Evolutionary conservation across 73 alveolate genomes (phyloP).

Genomic region (Tetrahymena malaccensis): DNA sequence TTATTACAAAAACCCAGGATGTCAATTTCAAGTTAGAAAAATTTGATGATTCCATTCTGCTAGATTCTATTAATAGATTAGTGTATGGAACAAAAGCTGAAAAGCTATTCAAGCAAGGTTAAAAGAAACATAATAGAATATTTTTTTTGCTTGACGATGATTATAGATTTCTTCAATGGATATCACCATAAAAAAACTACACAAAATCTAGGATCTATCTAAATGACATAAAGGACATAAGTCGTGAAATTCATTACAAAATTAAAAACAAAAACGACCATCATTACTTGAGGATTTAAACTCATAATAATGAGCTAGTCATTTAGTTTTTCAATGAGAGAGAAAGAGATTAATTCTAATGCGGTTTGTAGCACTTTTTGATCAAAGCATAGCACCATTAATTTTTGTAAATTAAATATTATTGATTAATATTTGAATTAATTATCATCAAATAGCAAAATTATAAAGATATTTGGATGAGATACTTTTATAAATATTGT

Average conservation of each 20-base stretch:
- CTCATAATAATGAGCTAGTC: not conserved
- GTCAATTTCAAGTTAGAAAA: not conserved
- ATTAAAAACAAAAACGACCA: not conserved
- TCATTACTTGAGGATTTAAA: not conserved
- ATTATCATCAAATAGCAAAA: not conserved
- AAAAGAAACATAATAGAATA: not conserved
- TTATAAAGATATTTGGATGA: too few relatives aligned
- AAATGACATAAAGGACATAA: not conserved
- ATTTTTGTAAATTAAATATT: not conserved
- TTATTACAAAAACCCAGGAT: not conserved
- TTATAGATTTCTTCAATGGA: not conserved
- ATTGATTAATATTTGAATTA: too few relatives aligned
- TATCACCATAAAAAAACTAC: not conserved
- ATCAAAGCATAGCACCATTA: slow-evolving; percentile 3
- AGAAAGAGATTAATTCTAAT: slow-evolving; percentile 29
- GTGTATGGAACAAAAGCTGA: not conserved
- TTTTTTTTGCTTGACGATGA: not conserved
- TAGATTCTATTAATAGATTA: not conserved
- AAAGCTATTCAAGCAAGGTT: not conserved
- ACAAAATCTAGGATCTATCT: not conserved
- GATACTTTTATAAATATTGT: too few relatives aligned
- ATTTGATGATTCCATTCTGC: not conserved
- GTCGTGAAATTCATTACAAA: not conserved
- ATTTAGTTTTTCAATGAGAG: not conserved
- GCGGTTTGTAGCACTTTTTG: slow-evolving; percentile 19